Percentiles rank a stretch among this genome's conserved stretches.
phyloP scores from a whole-genome alignment of 1,139 yeast genomes.

The Pichia sp. region DNA sequence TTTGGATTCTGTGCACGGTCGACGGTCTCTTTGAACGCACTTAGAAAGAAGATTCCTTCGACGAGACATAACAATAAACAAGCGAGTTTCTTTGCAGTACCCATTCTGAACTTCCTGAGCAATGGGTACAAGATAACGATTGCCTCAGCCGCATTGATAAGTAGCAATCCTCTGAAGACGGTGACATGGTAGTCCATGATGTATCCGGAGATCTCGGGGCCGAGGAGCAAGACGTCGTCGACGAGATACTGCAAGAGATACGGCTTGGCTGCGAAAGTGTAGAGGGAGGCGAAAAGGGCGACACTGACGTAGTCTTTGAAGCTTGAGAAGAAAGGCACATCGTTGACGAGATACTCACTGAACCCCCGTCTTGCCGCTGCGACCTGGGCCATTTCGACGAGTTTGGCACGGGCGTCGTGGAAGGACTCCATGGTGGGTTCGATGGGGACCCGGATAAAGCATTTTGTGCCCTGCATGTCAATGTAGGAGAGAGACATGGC shows the following conservation, averaged over 20 bases:
- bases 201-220: not conserved
- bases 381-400: slow-evolving; percentile 64
- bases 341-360: slow-evolving; percentile 44
- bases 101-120: slow-evolving; percentile 51
- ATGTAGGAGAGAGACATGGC: slow-evolving; percentile 33
- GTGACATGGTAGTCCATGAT: slow-evolving; percentile 14
- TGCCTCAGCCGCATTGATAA: slow-evolving; percentile 47
- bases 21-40: slow-evolving; percentile 38
- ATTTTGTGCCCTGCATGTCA: slow-evolving; percentile 12
- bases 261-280: slow-evolving; percentile 30
- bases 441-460: slow-evolving; percentile 35
- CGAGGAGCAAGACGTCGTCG: slow-evolving; percentile 11
- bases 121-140: slow-evolving; percentile 41
- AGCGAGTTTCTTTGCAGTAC: slow-evolving; percentile 40
- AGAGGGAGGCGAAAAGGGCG: slow-evolving; percentile 27
- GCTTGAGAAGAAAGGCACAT: slow-evolving; percentile 24
- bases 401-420: slow-evolving; percentile 52
- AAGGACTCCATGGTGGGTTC: slow-evolving; percentile 46
- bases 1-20: slow-evolving; percentile 18
- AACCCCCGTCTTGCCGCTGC: slow-evolving; percentile 66
- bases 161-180: slow-evolving; percentile 31
- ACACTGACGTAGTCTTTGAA: slow-evolving; percentile 25
- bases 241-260: slow-evolving; percentile 32
- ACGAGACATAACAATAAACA: slow-evolving; percentile 50
- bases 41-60: slow-evolving; percentile 52